These are phyloP conservation scores for Aspergillus sp. DNA, from an alignment of 2,329 filamentous ascomycete genomes.

Conservation along the genomic window DNA sequence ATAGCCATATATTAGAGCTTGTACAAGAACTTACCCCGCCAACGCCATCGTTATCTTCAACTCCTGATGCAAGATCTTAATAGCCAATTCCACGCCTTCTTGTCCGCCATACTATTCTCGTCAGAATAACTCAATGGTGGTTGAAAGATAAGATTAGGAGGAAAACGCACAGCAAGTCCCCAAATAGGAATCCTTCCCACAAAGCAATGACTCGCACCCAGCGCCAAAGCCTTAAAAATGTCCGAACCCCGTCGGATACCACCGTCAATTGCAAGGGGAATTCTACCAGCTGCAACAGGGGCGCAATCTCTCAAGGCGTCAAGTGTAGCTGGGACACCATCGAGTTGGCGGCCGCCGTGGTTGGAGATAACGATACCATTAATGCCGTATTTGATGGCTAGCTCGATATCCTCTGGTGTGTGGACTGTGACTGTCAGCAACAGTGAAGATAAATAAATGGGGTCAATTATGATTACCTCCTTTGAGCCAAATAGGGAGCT, in stretches of 20 bases:
- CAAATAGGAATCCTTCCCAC: constrained; percentile 28
- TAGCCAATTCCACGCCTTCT: constrained; percentile 27
- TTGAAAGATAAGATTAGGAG: neutral
- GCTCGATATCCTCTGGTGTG: constrained; percentile 29
- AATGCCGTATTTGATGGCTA: constrained; percentile 29
- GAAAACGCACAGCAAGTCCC: constrained; percentile 23
- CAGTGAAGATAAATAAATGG: neutral
- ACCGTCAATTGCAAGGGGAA: constrained; percentile 28
- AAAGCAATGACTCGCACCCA: constrained; percentile 28
- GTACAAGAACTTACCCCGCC: constrained; percentile 18
- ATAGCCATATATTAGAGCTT: neutral
- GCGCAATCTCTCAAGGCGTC: constrained; percentile 28
- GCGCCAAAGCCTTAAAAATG: constrained; percentile 32
- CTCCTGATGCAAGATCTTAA: constrained; percentile 27
- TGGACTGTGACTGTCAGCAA: constrained; percentile 10
- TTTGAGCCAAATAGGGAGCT: constrained; percentile 37
- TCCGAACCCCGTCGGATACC: constrained; percentile 30
- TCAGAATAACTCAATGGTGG: constrained; percentile 1
- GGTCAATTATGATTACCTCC: constrained; percentile 18
- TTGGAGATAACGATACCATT: constrained; percentile 35
- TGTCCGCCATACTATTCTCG: constrained; percentile 24
- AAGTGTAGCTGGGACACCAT: constrained; percentile 32
- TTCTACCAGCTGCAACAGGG: constrained; percentile 22
- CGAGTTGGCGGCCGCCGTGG: constrained; percentile 34
- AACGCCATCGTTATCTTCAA: constrained; percentile 27